Percentiles rank a stretch among this genome's conserved stretches.
Conservation (phyloP, 2,329 filamentous ascomycete species). For the Aureobasidium namibiae region DNA sequence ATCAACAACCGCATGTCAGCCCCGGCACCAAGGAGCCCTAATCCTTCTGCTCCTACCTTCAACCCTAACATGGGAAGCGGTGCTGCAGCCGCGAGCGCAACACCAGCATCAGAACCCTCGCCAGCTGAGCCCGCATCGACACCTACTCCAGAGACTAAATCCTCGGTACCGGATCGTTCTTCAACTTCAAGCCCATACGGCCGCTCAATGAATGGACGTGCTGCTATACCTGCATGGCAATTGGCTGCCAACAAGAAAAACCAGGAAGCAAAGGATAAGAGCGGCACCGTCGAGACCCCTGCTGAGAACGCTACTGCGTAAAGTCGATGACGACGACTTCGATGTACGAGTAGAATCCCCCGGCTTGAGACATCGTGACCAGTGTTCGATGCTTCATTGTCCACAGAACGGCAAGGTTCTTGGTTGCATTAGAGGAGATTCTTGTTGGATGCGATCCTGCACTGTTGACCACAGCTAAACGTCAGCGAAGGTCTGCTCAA, state of each 20-base stretch:
- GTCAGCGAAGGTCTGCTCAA: too few species aligned
- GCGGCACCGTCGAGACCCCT: constrained; percentile 10
- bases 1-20: constrained; percentile 54
- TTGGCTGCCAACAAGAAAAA: constrained; percentile 42
- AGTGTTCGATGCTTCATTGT: too few species aligned
- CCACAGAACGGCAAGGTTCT: too few species aligned
- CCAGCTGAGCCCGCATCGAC: constrained; percentile 22
- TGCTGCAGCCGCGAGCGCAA: not conserved
- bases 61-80: not conserved
- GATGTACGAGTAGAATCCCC: not conserved
- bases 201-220: constrained; percentile 13
- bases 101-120: not conserved
- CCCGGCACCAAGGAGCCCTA: constrained; percentile 1
- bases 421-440: too few species aligned
- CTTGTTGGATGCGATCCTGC: too few species aligned
- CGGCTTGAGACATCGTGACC: not conserved
- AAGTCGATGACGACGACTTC: not conserved
- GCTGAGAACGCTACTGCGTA: constrained; percentile 4
- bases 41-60: constrained; percentile 4
- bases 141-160: constrained; percentile 16
- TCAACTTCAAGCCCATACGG: constrained; percentile 15
- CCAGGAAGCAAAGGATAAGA: constrained; percentile 25
- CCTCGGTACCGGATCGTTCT: not conserved
- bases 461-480: too few species aligned
- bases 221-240: constrained; percentile 46